phyloP scores from a whole-genome alignment of 768 basidiomycete genomes.

The Podaxis sp. region DNA sequence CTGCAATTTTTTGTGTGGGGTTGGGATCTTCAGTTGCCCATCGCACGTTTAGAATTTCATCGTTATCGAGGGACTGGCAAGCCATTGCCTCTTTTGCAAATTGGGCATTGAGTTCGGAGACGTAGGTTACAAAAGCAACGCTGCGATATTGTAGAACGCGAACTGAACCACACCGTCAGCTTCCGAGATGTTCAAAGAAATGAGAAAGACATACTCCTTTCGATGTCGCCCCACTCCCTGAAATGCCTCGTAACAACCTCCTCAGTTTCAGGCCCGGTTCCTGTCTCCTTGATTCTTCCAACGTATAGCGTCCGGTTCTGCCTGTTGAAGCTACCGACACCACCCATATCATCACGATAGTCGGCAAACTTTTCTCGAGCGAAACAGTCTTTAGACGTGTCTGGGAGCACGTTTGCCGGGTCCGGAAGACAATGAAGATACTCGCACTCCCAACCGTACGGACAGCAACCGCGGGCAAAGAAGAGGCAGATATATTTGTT shows the following conservation, averaged over 20 bases:
- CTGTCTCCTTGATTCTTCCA: slow-evolving; percentile 91
- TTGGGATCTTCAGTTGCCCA: slow-evolving; percentile 99
- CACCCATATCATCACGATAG: slow-evolving; percentile 99
- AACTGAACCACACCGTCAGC: slow-evolving; percentile 44
- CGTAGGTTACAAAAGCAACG: slow-evolving; percentile 97
- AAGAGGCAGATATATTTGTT: slow-evolving; percentile 94
- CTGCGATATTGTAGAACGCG: slow-evolving; percentile 92
- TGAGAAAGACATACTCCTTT: slow-evolving; percentile 65
- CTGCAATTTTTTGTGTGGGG: slow-evolving; percentile 82
- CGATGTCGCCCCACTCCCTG: slow-evolving; percentile 93
- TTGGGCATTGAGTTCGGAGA: slow-evolving; percentile 80
- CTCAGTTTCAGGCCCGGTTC: slow-evolving; percentile 86
- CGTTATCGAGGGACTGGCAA: slow-evolving; percentile 94
- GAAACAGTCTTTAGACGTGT: slow-evolving; percentile 95
- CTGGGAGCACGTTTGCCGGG: slow-evolving; percentile 66
- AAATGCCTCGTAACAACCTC: slow-evolving; percentile 91
- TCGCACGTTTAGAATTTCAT: slow-evolving; percentile 96
- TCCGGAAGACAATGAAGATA: slow-evolving; percentile 90
- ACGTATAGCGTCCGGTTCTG: slow-evolving; percentile 95
- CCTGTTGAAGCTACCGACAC: slow-evolving; percentile 93
- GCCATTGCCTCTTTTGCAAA: slow-evolving; percentile 99
- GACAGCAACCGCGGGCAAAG: slow-evolving; percentile 95
- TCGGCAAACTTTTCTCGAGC: slow-evolving; percentile 96
- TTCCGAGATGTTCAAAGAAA: neutral
- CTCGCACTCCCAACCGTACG: slow-evolving; percentile 97